Percentiles rank a stretch among this genome's conserved stretches.
phyloP scores from a whole-genome alignment of 257 asterid genomes.

The Solanum chmielewskii region DNA sequence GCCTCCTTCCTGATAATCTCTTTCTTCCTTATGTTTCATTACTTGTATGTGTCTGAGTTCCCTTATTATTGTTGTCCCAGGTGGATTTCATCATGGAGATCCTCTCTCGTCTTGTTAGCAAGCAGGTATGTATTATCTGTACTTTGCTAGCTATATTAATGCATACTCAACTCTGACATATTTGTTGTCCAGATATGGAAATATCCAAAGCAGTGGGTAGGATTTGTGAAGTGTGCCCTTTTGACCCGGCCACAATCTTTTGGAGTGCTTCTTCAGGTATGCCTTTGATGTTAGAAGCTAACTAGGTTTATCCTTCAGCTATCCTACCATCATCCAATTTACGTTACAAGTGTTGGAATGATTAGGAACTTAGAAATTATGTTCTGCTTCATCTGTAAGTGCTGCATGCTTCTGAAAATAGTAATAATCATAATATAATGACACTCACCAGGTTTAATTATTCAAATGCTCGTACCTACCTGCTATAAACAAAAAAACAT shows the following conservation, averaged over 20 bases:
- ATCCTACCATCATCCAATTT: not conserved
- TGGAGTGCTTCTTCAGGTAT: conserved; percentile 87
- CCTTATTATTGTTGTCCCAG: conserved; percentile 23
- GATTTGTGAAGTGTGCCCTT: conserved; percentile 87
- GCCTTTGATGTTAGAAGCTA: conserved; percentile 5
- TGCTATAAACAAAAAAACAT: not conserved
- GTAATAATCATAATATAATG: not conserved
- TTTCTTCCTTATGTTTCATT: not conserved
- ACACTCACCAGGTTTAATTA: not conserved
- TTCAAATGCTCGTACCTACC: not conserved
- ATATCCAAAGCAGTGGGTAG: conserved; percentile 97
- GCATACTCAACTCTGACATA: conserved; percentile 6
- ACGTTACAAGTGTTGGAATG: not conserved
- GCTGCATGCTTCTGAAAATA: not conserved
- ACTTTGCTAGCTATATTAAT: not conserved
- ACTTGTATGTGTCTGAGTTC: not conserved
- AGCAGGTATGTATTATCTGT: conserved; percentile 54
- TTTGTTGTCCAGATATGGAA: conserved; percentile 73
- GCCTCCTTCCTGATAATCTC: not conserved
- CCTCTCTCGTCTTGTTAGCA: conserved; percentile 90
- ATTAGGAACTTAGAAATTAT: not conserved
- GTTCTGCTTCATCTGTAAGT: not conserved
- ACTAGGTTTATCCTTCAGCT: not conserved
- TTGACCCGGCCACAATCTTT: conserved; percentile 89
- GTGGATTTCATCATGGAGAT: conserved; percentile 94